These are phyloP conservation scores for Penicillium sp. DNA, from an alignment of 2,329 filamentous ascomycete genomes.

Conservation along the genomic window DNA sequence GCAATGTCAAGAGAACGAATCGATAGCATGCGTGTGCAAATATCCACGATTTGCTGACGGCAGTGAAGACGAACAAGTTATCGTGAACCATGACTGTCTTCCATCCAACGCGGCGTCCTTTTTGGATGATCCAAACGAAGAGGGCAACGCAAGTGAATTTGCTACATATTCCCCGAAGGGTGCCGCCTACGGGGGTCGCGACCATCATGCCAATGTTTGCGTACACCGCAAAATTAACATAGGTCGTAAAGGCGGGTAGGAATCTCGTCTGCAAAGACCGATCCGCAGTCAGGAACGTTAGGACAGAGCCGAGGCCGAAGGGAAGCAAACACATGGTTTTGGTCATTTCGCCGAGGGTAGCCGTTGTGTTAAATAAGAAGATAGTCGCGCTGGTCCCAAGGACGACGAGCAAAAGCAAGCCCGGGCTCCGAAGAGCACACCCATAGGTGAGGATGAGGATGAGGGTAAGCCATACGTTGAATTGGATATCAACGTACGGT, in stretches of 20 bases:
- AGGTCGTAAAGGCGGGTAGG: constrained; percentile 17
- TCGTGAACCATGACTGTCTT: constrained; percentile 17
- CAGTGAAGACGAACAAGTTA: constrained; percentile 19
- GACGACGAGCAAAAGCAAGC: constrained; percentile 4
- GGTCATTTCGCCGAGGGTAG: not conserved
- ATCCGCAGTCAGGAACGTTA: constrained; percentile 1
- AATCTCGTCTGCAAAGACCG: constrained; percentile 15
- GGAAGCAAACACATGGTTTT: not conserved
- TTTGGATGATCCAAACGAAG: not conserved
- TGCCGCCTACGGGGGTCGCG: constrained; percentile 14
- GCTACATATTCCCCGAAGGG: constrained; percentile 18
- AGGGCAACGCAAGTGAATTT: not conserved
- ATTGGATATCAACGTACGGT: constrained; percentile 18
- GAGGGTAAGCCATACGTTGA: constrained; percentile 17
- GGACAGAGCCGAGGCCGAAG: not conserved
- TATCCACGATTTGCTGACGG: constrained; percentile 22
- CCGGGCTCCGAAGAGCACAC: constrained; percentile 14
- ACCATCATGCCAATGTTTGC: constrained; percentile 20
- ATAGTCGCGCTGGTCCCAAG: not conserved
- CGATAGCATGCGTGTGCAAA: constrained; percentile 21
- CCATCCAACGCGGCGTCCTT: constrained; percentile 10
- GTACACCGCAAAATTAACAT: constrained; percentile 20
- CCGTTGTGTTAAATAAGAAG: not conserved
- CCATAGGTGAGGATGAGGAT: constrained; percentile 18
- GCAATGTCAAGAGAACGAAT: constrained; percentile 20